These are phyloP conservation scores for Yarrowia sp. DNA, from an alignment of 805 yeast species.

Conservation along the genomic window DNA sequence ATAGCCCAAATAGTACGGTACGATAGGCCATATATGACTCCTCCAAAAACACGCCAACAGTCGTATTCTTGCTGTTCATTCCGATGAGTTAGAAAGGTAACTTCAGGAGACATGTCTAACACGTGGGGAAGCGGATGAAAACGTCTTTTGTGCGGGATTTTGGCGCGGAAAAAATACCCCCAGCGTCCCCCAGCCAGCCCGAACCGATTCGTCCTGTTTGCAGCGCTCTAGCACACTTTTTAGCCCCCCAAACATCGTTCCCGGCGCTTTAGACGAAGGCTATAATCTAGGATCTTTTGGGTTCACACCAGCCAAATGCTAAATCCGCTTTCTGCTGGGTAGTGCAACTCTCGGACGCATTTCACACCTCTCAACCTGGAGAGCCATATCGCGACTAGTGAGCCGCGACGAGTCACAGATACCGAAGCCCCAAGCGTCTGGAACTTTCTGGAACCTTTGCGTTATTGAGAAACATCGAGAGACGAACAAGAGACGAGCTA, in stretches of 20 bases:
- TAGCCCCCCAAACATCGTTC: too few relatives aligned
- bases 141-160: background rate
- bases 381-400: background rate
- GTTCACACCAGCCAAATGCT: conserved; percentile 2
- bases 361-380: background rate
- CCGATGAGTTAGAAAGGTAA: background rate
- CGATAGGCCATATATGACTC: too few relatives aligned
- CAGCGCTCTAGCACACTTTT: too few relatives aligned
- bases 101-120: conserved; percentile 6
- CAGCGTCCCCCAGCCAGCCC: too few relatives aligned
- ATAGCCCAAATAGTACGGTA: too few relatives aligned
- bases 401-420: background rate
- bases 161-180: background rate
- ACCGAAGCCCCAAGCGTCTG: too few relatives aligned
- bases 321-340: conserved; percentile 3
- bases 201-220: too few relatives aligned
- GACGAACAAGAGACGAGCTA: too few relatives aligned
- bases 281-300: background rate
- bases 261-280: background rate
- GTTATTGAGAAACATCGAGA: too few relatives aligned
- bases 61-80: conserved; percentile 2
- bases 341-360: conserved; percentile 1
- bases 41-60: too few relatives aligned
- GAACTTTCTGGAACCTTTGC: too few relatives aligned
- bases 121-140: background rate